A percentile compares a stretch with the other conserved stretches of the same genome.
Conservation (phyloP, 2,329 filamentous ascomycete genomes). For the Ophiostoma sp. region DNA sequence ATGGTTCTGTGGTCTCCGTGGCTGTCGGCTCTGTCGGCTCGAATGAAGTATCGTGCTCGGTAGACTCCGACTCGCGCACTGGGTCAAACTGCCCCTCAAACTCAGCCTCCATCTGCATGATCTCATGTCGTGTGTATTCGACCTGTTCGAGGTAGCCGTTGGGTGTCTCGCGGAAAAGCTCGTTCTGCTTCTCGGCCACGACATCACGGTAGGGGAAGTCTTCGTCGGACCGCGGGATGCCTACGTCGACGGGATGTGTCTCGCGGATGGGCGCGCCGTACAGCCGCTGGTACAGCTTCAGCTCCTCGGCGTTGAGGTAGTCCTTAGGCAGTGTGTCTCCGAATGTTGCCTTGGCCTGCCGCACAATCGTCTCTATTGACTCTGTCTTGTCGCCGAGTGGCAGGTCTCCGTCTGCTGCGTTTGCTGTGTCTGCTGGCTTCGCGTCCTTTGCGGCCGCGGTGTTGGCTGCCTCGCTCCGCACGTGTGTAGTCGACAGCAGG, state of each 20-base stretch:
- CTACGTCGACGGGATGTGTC: slow-evolving; percentile 55
- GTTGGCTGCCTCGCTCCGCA: background rate
- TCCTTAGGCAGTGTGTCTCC: slow-evolving; percentile 69
- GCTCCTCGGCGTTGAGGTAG: slow-evolving; percentile 65
- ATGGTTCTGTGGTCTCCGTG: background rate
- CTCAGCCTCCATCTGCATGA: background rate
- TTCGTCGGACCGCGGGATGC: slow-evolving; percentile 36
- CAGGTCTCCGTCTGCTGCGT: background rate
- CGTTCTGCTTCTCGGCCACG: slow-evolving; percentile 33
- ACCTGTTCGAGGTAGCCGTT: slow-evolving; percentile 59
- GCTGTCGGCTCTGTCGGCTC: background rate
- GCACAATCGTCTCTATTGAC: slow-evolving; percentile 56
- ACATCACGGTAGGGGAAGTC: slow-evolving; percentile 21
- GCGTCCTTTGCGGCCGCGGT: background rate
- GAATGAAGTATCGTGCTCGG: no score
- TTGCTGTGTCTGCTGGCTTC: background rate
- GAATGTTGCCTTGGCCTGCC: slow-evolving; percentile 67
- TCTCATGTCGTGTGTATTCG: slow-evolving; percentile 36
- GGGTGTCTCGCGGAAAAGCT: slow-evolving; percentile 50
- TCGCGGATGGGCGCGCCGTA: slow-evolving; percentile 70
- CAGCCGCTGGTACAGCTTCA: slow-evolving; percentile 68
- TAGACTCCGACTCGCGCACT: background rate
- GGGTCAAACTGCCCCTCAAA: background rate
- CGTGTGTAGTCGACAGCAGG: slow-evolving; percentile 9
- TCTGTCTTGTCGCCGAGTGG: background rate